Evolutionary conservation across 345 rosid species (phyloP), one percentile per base, ranked within the genome.

Genomic region (Rhodamnia rubescens): DNA sequence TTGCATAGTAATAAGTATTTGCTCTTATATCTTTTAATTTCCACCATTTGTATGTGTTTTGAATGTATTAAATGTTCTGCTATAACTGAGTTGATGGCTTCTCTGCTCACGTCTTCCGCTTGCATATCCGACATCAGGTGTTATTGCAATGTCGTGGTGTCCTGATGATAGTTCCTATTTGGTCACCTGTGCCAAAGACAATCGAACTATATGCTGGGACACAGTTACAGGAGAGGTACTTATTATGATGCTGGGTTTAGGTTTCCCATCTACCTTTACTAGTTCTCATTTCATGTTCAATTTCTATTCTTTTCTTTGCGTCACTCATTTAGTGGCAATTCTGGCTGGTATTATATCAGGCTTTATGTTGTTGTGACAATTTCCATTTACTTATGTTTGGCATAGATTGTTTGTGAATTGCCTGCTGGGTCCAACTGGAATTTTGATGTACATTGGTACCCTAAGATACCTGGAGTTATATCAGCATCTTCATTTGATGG

Each of bases 111-210:
- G 26, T 82, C 83, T 53, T 51, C 44, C 6, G 26, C 44, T 52
- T 16, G 26, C 7, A 27, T 82, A 54, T 54, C 16, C 24, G 53
- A 82, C 26, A 2, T 61, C 93, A 98, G 99, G 99, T 90, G 99
- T 98, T 80, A 95, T 96, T 93, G 99, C 98, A 85, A 98, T 98
- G 99, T 93, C 98, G 21, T 98, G 99, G 99, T 98, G 99, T 89
- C 95, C 99, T 29, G 93, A 81, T 86, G 99, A 96, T 87, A 94
- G 97, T 90, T 92, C 99, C 29, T 98, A 98, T 91, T 93, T 98
- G 91, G 94, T 98, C 85, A 94, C 99, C 26, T 98, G 99, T 88
- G 98, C 98, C 49, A 98, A 96, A 89, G 99, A 98, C 92, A 95
- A 94, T 88, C 94, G 98, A 87, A 98, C 99, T 85, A 94, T 98